phyloP scores from a whole-genome alignment of 2,329 filamentous ascomycete genomes.

The Ambrosiella beaveri region DNA sequence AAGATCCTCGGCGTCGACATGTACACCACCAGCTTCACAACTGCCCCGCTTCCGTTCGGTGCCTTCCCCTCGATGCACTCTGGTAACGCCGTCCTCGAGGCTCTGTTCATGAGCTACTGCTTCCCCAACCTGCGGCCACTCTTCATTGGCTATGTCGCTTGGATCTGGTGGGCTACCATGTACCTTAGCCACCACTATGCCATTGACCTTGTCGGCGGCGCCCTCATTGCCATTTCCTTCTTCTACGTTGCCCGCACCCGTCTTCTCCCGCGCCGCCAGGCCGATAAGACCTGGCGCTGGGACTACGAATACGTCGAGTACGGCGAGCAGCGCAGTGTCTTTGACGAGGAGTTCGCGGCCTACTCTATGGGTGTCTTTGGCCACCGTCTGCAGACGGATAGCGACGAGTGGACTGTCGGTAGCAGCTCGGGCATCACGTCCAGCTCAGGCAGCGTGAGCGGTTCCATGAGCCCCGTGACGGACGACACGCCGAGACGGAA shows the following conservation, averaged over 20 bases:
- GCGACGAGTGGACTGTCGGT: constrained; percentile 80
- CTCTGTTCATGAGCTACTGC: constrained; percentile 80
- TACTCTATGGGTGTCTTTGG: constrained; percentile 31
- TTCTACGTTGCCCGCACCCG: constrained; percentile 70
- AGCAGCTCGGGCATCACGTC: constrained; percentile 49
- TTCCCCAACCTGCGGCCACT: constrained; percentile 69
- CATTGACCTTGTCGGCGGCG: constrained; percentile 77
- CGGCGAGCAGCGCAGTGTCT: constrained; percentile 28
- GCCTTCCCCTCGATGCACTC: constrained; percentile 90
- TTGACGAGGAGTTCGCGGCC: constrained; percentile 30
- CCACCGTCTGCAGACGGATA: constrained; percentile 33
- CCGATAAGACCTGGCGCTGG: constrained; percentile 78
- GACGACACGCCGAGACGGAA: constrained; percentile 22
- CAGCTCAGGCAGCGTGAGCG: constrained; percentile 27
- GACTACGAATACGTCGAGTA: constrained; percentile 88
- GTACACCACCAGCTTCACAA: constrained; percentile 83
- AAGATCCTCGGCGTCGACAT: constrained; percentile 78
- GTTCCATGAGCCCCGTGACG: constrained; percentile 32
- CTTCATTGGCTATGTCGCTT: constrained; percentile 70
- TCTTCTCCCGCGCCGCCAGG: constrained; percentile 67
- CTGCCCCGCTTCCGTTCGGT: constrained; percentile 80
- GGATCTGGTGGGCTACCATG: constrained; percentile 99
- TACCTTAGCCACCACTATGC: constrained; percentile 96
- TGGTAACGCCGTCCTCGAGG: constrained; percentile 73
- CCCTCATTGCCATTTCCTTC: constrained; percentile 56